Conservation (phyloP, 805 yeast species). For the Barnettozyma botsteinii region DNA sequence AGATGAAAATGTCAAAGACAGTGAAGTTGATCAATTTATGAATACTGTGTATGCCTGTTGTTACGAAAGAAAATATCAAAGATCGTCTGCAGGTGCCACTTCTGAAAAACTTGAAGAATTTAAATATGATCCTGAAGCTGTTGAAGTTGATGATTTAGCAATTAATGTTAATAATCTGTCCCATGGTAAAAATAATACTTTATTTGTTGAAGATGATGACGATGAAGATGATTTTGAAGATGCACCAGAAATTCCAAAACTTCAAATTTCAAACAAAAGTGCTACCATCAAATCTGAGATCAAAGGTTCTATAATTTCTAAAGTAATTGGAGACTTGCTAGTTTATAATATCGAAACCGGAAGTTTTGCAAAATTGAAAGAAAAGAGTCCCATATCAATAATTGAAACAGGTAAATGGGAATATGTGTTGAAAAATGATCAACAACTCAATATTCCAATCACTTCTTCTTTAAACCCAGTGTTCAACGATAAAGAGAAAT, state of each 20-base stretch:
- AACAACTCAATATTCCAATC: constrained; percentile 36
- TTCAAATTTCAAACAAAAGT: not conserved
- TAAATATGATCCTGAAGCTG: constrained; percentile 32
- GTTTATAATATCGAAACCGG: not conserved
- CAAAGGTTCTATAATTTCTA: constrained; percentile 23
- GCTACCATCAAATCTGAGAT: constrained; percentile 6
- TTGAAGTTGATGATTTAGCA: constrained; percentile 6
- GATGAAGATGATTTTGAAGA: constrained; percentile 29
- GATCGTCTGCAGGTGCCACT: constrained; percentile 40
- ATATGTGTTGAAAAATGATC: constrained; percentile 45
- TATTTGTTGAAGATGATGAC: constrained; percentile 17
- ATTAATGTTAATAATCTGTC: constrained; percentile 9
- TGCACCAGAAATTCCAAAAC: constrained; percentile 24
- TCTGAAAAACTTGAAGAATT: constrained; percentile 53
- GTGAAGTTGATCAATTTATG: constrained; percentile 58
- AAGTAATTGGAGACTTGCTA: constrained; percentile 25
- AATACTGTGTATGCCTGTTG: constrained; percentile 57
- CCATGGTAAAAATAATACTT: not conserved
- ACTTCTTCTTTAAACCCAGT: constrained; percentile 54
- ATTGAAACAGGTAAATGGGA: constrained; percentile 43
- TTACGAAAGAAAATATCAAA: constrained; percentile 68
- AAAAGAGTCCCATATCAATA: constrained; percentile 32
- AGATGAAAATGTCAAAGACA: constrained; percentile 46
- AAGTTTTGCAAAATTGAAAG: constrained; percentile 27
- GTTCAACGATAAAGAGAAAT: constrained; percentile 49